Evolutionary conservation across 176 grass and related monocot genomes (phyloP), one percentile per base, ranked within the genome.

Genomic region (Eleusine coracana): DNA sequence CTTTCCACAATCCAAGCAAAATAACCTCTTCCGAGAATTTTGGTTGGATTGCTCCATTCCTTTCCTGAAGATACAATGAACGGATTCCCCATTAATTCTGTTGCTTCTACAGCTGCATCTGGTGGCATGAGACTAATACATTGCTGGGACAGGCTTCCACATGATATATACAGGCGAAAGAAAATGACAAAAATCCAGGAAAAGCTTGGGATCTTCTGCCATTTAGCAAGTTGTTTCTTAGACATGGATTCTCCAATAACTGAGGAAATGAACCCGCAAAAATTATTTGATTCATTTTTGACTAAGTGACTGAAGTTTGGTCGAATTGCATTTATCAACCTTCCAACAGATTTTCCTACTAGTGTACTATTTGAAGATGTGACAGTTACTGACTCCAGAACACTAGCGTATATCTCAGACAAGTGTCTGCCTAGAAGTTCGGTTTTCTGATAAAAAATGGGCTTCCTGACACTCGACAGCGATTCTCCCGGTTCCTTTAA

Each of bases 341-440:
- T 92, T 87, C 92, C 91, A 82, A 96, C 45, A 84, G 93, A 92
- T 83, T 92, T 96, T 77, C 85, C 96, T 23, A 96, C 82, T 66
- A 93, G 65, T 74, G 82, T 76, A 81, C 89, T 86, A 77, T 99
- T 96, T 83, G 93, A 93, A 87, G 91, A 31, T 10, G 93, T 93
- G 31, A 95, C 70, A 66, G 65, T 90, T 59, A 99, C 86, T 65
- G 91, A 93, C 67, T 99, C 89, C 65, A 96, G 74, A 48, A 99
- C 70, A 62, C 51, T 85, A 56, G 80, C 78, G 51, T 99, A 95
- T 87, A 99, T 15, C 79, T 90, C 93, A 65, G 87, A 93, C 39
- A 99, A 88, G 87, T 95, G 84, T 55, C 80, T 85, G 81, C 93
- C 96, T 61, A 99, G 39, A 88, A 95, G 60, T 83, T 99, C 83